Conservation (phyloP, 2,329 filamentous ascomycete genomes). For the Nigrospora oryzae region DNA sequence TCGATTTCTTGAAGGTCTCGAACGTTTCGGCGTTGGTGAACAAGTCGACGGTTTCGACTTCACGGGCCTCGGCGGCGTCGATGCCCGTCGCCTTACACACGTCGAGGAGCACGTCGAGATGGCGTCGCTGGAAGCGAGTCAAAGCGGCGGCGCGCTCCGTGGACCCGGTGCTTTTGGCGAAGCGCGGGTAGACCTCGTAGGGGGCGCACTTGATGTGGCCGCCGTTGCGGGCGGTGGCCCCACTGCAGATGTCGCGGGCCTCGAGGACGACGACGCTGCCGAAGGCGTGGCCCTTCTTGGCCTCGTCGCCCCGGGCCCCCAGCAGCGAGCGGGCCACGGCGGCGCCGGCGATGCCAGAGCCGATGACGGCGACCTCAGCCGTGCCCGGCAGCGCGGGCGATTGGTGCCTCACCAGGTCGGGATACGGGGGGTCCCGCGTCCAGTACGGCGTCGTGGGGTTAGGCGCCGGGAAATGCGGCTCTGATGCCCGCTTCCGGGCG, state of each 20-base stretch:
- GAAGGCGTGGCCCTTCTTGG: neutral
- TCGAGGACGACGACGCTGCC: constrained; percentile 37
- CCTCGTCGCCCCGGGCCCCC: neutral
- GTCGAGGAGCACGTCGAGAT: constrained; percentile 28
- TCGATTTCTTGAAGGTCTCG: constrained; percentile 18
- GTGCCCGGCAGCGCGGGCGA: constrained; percentile 23
- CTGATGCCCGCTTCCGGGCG: too few relatives aligned
- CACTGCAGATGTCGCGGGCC: constrained; percentile 37
- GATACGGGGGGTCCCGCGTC: constrained; percentile 33
- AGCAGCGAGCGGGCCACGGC: constrained; percentile 21
- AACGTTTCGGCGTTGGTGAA: constrained; percentile 28
- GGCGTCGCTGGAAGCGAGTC: constrained; percentile 32
- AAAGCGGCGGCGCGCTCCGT: constrained; percentile 28
- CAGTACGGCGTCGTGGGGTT: constrained; percentile 37
- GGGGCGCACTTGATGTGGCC: constrained; percentile 39
- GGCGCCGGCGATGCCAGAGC: constrained; percentile 44
- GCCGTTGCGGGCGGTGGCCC: constrained; percentile 45
- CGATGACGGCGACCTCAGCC: constrained; percentile 42
- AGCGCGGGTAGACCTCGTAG: constrained; percentile 28
- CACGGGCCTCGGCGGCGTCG: constrained; percentile 28
- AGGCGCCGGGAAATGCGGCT: constrained; percentile 21
- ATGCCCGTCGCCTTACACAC: constrained; percentile 19
- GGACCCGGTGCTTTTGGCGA: constrained; percentile 13
- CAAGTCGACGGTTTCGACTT: constrained; percentile 38
- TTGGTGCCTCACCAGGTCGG: constrained; percentile 26